These are phyloP conservation scores for Pseudogymnoascus sp. DNA, from an alignment of 2,329 filamentous ascomycete genomes.

Conservation along the genomic window DNA sequence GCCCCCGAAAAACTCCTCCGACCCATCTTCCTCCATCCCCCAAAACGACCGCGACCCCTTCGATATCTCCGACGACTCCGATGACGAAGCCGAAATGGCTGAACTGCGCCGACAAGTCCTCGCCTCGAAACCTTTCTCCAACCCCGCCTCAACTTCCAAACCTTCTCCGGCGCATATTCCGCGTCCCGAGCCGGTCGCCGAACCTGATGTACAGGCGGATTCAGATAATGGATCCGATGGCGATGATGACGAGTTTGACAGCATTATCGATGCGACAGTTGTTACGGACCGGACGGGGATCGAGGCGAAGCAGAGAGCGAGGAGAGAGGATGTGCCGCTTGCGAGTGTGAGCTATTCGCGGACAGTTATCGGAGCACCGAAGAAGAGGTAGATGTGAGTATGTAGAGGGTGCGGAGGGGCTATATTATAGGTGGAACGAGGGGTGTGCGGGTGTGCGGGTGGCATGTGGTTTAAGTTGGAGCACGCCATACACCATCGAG, in stretches of 20 bases:
- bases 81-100: conserved; percentile 82
- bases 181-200: conserved; percentile 47
- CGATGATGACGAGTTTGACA: conserved; percentile 75
- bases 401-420: not conserved
- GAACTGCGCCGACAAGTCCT: conserved; percentile 87
- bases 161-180: conserved; percentile 47
- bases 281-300: conserved; percentile 81
- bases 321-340: conserved; percentile 33
- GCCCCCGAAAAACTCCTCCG: conserved; percentile 29
- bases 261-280: conserved; percentile 85
- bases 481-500: not conserved
- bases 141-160: conserved; percentile 47
- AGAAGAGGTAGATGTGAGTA: conserved; percentile 17
- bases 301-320: conserved; percentile 50
- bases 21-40: not conserved
- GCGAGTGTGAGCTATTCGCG: conserved; percentile 31
- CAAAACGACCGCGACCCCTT: conserved; percentile 54
- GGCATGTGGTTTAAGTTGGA: not conserved
- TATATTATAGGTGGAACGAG: not conserved
- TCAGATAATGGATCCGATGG: conserved; percentile 52
- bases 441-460: not conserved
- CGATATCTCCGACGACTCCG: conserved; percentile 70
- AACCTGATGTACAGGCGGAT: conserved; percentile 63
- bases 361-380: conserved; percentile 32
- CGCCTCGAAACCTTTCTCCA: conserved; percentile 80